phyloP scores from a whole-genome alignment of 805 yeast species.

The Kodamaea sagamina region DNA sequence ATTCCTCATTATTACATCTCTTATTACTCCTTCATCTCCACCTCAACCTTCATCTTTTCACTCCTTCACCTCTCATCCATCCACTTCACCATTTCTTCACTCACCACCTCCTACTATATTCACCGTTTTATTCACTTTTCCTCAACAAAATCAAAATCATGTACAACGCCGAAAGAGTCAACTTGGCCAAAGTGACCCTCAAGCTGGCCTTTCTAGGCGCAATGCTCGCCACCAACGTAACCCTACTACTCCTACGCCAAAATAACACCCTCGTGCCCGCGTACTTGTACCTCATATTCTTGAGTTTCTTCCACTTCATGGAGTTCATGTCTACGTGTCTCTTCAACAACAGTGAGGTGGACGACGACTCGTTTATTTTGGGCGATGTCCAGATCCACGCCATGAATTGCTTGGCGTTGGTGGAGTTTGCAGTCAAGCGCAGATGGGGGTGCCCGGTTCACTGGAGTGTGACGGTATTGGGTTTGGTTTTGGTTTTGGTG shows the following conservation, averaged over 20 bases:
- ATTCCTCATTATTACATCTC: too few species aligned
- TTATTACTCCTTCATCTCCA: too few species aligned
- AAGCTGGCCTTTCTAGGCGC: conserved; percentile 38
- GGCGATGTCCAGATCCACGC: conserved; percentile 24
- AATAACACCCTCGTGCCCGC: conserved; percentile 4
- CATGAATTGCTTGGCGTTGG: conserved; percentile 18
- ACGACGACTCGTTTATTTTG: conserved; percentile 51
- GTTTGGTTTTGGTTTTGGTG: conserved; percentile 45
- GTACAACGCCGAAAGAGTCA: too few species aligned
- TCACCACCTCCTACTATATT: too few species aligned
- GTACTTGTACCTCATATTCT: conserved; percentile 10
- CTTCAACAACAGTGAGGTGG: conserved; percentile 66
- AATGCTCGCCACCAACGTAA: conserved; percentile 20
- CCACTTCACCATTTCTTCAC: too few species aligned
- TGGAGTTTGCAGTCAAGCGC: conserved; percentile 15
- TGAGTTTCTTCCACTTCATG: conserved; percentile 67
- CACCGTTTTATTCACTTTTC: too few species aligned
- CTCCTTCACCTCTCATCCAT: too few species aligned
- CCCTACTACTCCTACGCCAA: conserved; percentile 4
- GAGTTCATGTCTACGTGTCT: conserved; percentile 82
- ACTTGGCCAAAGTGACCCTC: conserved; percentile 6
- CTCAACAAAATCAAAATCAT: too few species aligned
- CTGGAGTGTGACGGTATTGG: conserved; percentile 35
- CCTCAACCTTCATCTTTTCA: too few species aligned
- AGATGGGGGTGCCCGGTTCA: conserved; percentile 9